Evolutionary conservation across 1,139 yeast genomes (phyloP), one percentile per base, ranked within the genome.

Genomic region (Blastobotrys proliferans): DNA sequence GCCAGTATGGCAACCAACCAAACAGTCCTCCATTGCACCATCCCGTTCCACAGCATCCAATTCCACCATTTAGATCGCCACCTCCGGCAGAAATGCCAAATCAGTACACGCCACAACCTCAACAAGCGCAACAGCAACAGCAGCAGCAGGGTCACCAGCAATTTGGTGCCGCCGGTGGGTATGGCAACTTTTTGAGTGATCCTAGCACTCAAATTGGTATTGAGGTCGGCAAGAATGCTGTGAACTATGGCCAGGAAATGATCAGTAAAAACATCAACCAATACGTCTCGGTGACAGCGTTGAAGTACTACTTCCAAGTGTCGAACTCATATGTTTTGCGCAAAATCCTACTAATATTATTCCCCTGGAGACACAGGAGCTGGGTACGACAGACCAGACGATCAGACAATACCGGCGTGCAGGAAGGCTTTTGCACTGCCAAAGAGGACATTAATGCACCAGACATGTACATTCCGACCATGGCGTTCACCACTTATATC

Each of bases 361-460:
- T 88, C 61, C 99, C 99, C 0, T 94, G 87, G 73, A 72, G 78
- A 50, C 92, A 88, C 61, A 78, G 77, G 55, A 85, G 83, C 46
- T 78, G 57, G 75, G 73, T 55, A 52, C 71, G 59, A 38, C 69
- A 61, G 44, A 48, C 59, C 24, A 62, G 52, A 41, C 56, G 69
- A 33, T 58, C 62, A 16, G 67, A 67, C 26, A 51, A 55, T n/a
- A 55, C 62, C 3, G 63, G 64, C 16, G 60, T 62, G 6, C 61
- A 59, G 13, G 80, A 76, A 34, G 66, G 72, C 13, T 86, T 73
- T 60, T 83, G 85, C 1, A 79, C 84, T 4, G 95, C 96, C 9
- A 63, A 75, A 28, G 83, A 79, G 50, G 98, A 94, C 61, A 73
- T 84, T 49, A 94, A 94, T 61, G 94, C 97, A 0, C 98, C 98